Evolutionary conservation across 495 filamentous ascomycete species (phyloP).

Genomic region (Penicillium longicatenatum): DNA sequence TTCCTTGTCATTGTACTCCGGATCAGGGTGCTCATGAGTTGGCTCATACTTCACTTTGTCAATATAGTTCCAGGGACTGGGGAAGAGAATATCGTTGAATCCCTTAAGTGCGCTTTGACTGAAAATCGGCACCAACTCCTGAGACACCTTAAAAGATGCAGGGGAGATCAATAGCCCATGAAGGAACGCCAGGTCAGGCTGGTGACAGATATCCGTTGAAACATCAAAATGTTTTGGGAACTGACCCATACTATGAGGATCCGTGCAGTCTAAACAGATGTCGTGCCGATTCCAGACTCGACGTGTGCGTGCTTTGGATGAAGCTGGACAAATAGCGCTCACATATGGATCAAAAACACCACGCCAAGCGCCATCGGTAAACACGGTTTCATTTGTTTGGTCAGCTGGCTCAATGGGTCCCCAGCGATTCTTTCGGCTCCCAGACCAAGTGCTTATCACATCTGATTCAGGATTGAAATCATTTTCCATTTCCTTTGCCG

Average conservation of each 20-base stretch:
- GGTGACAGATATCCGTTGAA: slow-evolving; percentile 71
- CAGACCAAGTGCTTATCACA: slow-evolving; percentile 35
- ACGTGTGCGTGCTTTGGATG: slow-evolving; percentile 54
- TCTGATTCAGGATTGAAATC: slow-evolving; percentile 22
- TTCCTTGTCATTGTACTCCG: slow-evolving; percentile 40
- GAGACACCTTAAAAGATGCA: slow-evolving; percentile 59
- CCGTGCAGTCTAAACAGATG: slow-evolving; percentile 62
- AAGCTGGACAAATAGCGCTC: slow-evolving; percentile 56
- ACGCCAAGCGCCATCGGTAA: slow-evolving; percentile 49
- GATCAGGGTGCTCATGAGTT: slow-evolving; percentile 39
- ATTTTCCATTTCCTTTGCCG: slow-evolving; percentile 34
- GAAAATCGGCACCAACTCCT: slow-evolving; percentile 71
- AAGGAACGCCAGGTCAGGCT: slow-evolving; percentile 73
- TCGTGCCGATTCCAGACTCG: slow-evolving; percentile 49
- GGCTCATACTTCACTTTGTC: slow-evolving; percentile 49
- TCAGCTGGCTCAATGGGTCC: slow-evolving; percentile 45
- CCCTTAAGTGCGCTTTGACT: slow-evolving; percentile 68
- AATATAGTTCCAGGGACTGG: slow-evolving; percentile 53
- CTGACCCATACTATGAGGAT: slow-evolving; percentile 67
- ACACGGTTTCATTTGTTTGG: slow-evolving; percentile 45
- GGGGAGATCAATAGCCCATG: slow-evolving; percentile 72
- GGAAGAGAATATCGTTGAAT: slow-evolving; percentile 50
- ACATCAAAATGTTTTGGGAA: slow-evolving; percentile 67
- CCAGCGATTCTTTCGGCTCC: slow-evolving; percentile 42
- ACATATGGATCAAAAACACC: slow-evolving; percentile 50